Evolutionary conservation across 2,329 filamentous ascomycete species (phyloP).

Genomic region (Macrophomina tecta): DNA sequence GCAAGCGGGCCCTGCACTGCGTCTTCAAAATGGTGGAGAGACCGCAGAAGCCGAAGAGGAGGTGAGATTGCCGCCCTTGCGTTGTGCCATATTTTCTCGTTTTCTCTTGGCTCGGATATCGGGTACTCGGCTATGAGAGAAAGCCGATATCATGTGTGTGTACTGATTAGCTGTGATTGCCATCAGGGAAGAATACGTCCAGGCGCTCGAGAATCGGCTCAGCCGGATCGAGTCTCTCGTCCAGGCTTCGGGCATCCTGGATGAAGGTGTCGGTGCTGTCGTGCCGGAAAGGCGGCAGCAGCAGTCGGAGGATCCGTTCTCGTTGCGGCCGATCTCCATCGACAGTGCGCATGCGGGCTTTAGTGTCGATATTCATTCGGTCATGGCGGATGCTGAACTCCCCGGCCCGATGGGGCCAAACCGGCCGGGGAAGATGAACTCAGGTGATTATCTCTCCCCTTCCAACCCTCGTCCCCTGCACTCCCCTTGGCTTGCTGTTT

Average conservation of each 20-base stretch:
- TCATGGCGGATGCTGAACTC: not conserved
- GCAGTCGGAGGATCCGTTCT: not conserved
- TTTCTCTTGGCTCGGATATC: not conserved
- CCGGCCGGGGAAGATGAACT: not conserved
- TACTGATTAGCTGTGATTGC: not conserved
- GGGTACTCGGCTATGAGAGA: not conserved
- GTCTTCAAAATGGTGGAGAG: slow-evolving; percentile 11
- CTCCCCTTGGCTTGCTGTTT: too few relatives aligned
- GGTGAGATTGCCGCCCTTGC: not conserved
- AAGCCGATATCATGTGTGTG: not conserved
- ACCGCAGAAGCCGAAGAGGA: slow-evolving; percentile 3
- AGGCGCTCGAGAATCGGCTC: slow-evolving; percentile 1
- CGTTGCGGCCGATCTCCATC: not conserved
- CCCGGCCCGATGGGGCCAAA: not conserved
- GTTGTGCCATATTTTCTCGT: too few relatives aligned
- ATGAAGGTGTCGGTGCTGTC: not conserved
- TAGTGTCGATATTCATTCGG: not conserved
- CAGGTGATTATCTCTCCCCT: not conserved
- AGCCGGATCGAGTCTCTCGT: slow-evolving; percentile 8
- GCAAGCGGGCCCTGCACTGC: slow-evolving; percentile 13
- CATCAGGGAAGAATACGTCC: slow-evolving; percentile 12
- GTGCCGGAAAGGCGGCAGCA: not conserved
- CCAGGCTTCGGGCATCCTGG: slow-evolving; percentile 9
- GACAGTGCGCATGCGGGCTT: not conserved
- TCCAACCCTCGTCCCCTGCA: too few relatives aligned